Conservation (phyloP, 2,329 filamentous ascomycete genomes). For the Stachybotrys elegans region DNA sequence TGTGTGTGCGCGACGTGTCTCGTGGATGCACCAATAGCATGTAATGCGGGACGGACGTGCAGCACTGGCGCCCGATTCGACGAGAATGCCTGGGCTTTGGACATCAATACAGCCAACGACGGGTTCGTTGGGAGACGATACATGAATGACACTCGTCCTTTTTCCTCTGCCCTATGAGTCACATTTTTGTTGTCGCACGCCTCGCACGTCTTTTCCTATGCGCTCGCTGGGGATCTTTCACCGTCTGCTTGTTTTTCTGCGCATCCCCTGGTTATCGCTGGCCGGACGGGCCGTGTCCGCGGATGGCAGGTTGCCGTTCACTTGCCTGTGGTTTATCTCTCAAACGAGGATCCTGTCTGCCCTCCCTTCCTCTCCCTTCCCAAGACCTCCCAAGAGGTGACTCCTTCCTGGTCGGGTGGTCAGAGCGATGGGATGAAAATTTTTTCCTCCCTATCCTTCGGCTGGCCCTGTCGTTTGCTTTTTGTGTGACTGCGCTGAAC, state of each 20-base stretch:
- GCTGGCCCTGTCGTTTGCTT: too few relatives aligned
- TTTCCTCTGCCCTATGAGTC: conserved; percentile 10
- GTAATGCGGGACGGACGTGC: conserved; percentile 16
- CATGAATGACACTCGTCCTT: conserved; percentile 14
- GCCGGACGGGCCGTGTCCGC: too few relatives aligned
- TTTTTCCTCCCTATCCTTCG: too few relatives aligned
- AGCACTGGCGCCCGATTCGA: conserved; percentile 20
- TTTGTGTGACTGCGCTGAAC: too few relatives aligned
- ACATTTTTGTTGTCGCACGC: conserved; percentile 3
- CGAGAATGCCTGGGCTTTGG: conserved; percentile 20
- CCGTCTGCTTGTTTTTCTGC: too few relatives aligned
- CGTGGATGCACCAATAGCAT: conserved; percentile 18
- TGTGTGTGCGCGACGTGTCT: conserved; percentile 2
- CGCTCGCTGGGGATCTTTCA: background rate
- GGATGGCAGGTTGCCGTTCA: too few relatives aligned
- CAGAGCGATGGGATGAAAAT: too few relatives aligned
- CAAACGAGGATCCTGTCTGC: too few relatives aligned
- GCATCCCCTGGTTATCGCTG: too few relatives aligned
- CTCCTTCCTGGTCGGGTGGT: too few relatives aligned
- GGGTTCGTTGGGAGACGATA: conserved; percentile 19
- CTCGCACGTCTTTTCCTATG: background rate
- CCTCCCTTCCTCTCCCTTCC: too few relatives aligned
- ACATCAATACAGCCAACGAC: conserved; percentile 23
- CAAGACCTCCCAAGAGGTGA: too few relatives aligned
- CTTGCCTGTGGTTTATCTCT: background rate